phyloP scores from a whole-genome alignment of 2,329 filamentous ascomycete genomes.

The Penicillium sp. region DNA sequence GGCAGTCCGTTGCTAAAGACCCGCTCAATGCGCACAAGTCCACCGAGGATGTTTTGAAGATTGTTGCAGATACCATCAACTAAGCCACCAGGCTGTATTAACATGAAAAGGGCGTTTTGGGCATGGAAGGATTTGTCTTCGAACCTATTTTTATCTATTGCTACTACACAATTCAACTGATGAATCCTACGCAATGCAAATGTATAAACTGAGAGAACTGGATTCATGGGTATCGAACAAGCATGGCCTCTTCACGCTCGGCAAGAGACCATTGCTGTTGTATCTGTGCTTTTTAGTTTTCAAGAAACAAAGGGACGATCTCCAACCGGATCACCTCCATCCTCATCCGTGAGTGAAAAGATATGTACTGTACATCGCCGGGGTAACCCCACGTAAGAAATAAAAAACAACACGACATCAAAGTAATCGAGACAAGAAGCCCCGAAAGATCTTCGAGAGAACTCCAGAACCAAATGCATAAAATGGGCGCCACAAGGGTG shows the following conservation, averaged over 20 bases:
- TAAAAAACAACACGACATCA: background rate
- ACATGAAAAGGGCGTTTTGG: slow-evolving; percentile 4
- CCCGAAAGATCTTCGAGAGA: slow-evolving; percentile 22
- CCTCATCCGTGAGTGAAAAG: slow-evolving; percentile 8
- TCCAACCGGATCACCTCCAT: too few relatives aligned
- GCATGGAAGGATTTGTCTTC: slow-evolving; percentile 1
- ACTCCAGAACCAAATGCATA: slow-evolving; percentile 35
- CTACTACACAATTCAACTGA: too few relatives aligned
- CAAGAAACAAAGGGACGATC: background rate
- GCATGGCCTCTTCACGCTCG: slow-evolving; percentile 21
- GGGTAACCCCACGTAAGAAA: slow-evolving; percentile 12
- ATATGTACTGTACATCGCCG: slow-evolving; percentile 27
- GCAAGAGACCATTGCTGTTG: slow-evolving; percentile 14
- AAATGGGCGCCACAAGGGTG: slow-evolving; percentile 19
- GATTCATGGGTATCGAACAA: slow-evolving; percentile 38
- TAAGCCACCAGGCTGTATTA: slow-evolving; percentile 19
- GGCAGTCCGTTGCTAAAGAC: slow-evolving; percentile 85
- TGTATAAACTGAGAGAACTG: slow-evolving; percentile 16
- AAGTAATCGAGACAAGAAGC: slow-evolving; percentile 14
- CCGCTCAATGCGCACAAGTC: slow-evolving; percentile 76
- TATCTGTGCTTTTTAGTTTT: slow-evolving; percentile 18
- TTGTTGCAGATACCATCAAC: slow-evolving; percentile 63
- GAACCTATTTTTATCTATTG: background rate
- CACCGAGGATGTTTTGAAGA: slow-evolving; percentile 79
- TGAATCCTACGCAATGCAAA: background rate